A percentile compares a stretch with the other conserved stretches of the same genome.
phyloP scores from a whole-genome alignment of 1,284 basidiomycete genomes.

The Apiotrichum sp. region DNA sequence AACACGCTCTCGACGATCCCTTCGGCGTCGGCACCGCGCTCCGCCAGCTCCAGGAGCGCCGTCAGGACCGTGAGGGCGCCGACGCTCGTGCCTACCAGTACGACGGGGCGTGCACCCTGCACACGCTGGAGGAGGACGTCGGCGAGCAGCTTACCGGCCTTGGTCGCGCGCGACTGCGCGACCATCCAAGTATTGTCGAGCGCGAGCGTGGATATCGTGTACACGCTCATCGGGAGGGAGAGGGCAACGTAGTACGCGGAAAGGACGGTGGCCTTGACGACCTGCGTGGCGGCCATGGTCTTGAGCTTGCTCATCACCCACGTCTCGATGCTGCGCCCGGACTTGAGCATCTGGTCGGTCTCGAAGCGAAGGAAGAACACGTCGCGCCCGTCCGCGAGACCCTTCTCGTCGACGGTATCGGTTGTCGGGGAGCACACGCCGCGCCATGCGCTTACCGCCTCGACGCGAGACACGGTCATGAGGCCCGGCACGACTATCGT shows the following conservation, averaged over 20 bases:
- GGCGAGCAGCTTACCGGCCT: constrained; percentile 53
- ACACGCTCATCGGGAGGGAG: constrained; percentile 49
- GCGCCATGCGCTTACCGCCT: constrained; percentile 48
- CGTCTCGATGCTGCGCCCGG: constrained; percentile 47
- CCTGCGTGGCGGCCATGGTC: constrained; percentile 42
- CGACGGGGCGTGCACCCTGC: constrained; percentile 54
- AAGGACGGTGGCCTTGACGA: no score
- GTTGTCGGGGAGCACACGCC: constrained; percentile 26
- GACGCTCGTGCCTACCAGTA: constrained; percentile 52
- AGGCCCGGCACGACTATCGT: constrained; percentile 51
- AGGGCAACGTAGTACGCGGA: constrained; percentile 52
- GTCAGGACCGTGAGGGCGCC: constrained; percentile 53
- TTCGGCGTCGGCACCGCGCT: constrained; percentile 30
- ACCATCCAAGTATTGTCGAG: constrained; percentile 49
- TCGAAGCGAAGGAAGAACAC: constrained; percentile 48
- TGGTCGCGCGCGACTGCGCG: constrained; percentile 49
- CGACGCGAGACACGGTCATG: constrained; percentile 46
- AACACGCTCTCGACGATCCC: constrained; percentile 51
- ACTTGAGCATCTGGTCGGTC: constrained; percentile 46
- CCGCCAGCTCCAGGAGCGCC: constrained; percentile 50
- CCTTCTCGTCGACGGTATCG: background rate
- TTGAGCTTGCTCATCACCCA: constrained; percentile 47
- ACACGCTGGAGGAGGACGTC: constrained; percentile 53
- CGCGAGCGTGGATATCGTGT: constrained; percentile 36
- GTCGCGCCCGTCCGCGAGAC: constrained; percentile 45